Evolutionary conservation across 257 asterid species (phyloP).

Genomic region (Capsicum baccatum): DNA sequence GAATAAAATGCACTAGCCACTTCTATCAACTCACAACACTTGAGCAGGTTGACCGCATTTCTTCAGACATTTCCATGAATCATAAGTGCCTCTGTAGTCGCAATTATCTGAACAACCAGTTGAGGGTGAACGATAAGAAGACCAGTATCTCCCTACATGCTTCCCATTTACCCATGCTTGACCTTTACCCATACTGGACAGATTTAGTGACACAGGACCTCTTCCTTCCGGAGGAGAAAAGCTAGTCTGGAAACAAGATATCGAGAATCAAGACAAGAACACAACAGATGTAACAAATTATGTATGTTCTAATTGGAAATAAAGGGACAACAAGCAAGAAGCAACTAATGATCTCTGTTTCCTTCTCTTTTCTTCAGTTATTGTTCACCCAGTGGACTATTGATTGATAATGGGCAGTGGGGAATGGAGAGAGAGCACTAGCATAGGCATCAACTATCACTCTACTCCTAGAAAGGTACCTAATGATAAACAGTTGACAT

Average conservation of each 20-base stretch:
- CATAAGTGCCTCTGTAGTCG: conserved; percentile 76
- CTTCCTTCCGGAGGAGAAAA: conserved; percentile 68
- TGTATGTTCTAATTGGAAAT: neutral
- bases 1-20: neutral
- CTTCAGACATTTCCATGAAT: conserved; percentile 66
- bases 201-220: conserved; percentile 62
- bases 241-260: conserved; percentile 45
- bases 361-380: too few relatives aligned
- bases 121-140: conserved; percentile 71
- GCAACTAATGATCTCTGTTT: too few relatives aligned
- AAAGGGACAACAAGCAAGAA: too few relatives aligned
- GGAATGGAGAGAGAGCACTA: too few relatives aligned
- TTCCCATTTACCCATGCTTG: conserved; percentile 79
- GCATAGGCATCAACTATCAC: neutral
- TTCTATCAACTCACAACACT: conserved; percentile 51
- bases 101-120: conserved; percentile 69
- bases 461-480: neutral
- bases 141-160: conserved; percentile 76
- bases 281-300: neutral
- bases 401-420: neutral
- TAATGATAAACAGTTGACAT: neutral
- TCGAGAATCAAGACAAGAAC: conserved; percentile 29
- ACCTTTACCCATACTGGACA: conserved; percentile 80
- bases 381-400: too few relatives aligned
- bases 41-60: conserved; percentile 88